phyloP scores from a whole-genome alignment of 495 filamentous ascomycete genomes.

The Pseudomonodictys pantanalensis region DNA sequence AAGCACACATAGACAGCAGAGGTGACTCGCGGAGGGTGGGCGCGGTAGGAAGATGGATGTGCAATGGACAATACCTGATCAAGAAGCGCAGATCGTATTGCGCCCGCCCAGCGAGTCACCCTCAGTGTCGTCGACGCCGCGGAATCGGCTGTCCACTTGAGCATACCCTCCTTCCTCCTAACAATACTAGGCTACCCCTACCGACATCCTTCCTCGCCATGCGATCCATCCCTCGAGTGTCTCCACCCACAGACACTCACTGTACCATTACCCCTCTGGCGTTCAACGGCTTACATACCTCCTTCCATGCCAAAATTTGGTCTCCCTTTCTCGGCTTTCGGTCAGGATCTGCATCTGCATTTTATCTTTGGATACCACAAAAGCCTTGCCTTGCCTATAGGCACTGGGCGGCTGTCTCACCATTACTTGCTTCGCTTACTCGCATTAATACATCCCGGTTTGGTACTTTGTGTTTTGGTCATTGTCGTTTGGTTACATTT shows the following conservation, averaged over 20 bases:
- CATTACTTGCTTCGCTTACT: neutral
- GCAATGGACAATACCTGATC: constrained; percentile 21
- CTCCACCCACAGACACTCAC: neutral
- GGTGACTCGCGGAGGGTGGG: constrained; percentile 14
- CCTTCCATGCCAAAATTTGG: neutral
- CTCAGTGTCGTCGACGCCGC: constrained; percentile 1
- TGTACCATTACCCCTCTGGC: neutral
- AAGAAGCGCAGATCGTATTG: constrained; percentile 21
- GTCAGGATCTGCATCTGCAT: too few species aligned
- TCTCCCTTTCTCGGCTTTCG: too few species aligned
- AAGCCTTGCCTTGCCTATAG: neutral
- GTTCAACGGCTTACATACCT: neutral
- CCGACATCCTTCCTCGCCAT: neutral
- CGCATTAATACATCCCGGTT: neutral
- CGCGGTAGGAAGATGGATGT: constrained; percentile 25
- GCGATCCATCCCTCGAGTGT: neutral
- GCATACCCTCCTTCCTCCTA: neutral
- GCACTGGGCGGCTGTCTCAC: neutral
- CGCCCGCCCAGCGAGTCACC: constrained; percentile 6
- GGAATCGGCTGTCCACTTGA: too few species aligned
- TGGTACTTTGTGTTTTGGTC: neutral
- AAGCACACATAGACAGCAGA: constrained; percentile 14
- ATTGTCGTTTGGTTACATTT: neutral
- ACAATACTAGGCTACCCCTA: neutral
- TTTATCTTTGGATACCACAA: neutral